Conservation (phyloP, 2,329 filamentous ascomycete genomes). For the Pyricularia grisea region DNA sequence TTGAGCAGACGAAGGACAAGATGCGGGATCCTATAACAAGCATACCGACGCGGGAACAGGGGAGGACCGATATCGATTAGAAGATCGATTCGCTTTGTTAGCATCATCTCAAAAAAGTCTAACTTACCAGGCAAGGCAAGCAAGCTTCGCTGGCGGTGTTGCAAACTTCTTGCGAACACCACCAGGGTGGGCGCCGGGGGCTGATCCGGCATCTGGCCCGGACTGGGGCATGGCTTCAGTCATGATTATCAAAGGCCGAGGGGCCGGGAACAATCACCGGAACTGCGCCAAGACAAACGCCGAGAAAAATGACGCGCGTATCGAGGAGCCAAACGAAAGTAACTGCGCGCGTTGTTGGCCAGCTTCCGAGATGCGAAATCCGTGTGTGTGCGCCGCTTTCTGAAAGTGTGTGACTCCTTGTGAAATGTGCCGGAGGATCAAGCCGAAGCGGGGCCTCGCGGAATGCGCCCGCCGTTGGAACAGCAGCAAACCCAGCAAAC, state of each 20-base stretch:
- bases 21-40: background rate
- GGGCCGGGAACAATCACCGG: background rate
- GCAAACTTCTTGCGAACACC: conserved; percentile 28
- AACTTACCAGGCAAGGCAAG: conserved; percentile 38
- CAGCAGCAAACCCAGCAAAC: background rate
- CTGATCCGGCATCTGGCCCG: background rate
- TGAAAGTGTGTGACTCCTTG: background rate
- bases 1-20: background rate
- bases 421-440: background rate
- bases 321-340: background rate
- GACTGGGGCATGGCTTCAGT: conserved; percentile 8
- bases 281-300: background rate
- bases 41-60: background rate
- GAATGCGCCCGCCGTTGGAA: background rate
- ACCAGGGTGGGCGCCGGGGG: background rate
- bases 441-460: background rate
- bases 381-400: background rate
- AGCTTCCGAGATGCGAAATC: background rate
- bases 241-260: background rate
- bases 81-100: background rate
- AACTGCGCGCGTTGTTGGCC: background rate
- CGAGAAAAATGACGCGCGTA: background rate
- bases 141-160: conserved; percentile 38
- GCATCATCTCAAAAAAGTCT: background rate
- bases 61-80: background rate